Base-by-base conservation (phyloP, 352 stramenopile genomes). In the Blastocystis sp. region DNA sequence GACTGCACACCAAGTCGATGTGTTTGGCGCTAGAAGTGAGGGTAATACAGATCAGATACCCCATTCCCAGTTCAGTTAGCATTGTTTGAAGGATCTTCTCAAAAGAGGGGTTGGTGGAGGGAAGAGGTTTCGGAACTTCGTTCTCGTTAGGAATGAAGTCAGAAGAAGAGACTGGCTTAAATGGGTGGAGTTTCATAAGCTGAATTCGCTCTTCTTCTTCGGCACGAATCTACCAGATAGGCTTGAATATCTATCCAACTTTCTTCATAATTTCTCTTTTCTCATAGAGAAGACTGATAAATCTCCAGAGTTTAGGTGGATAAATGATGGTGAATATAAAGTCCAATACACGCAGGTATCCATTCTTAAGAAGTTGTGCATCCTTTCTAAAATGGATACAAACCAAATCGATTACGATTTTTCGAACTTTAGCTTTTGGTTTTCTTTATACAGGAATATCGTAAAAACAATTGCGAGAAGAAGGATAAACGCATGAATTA, bases 401-500 rank as follows among this genome's bases (percentile, higher is more conserved):
- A 24, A 24, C 20, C 8, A 16, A 26, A 69, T 16, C 18, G 34
- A n/a, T 11, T 47, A 85, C 73, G 73, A 64, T 45, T 85, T 85
- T n/a, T 85, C 73, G n/a, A 85, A 85, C 53, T 85, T 85, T 55
- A 85, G 39, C 3, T 85, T 85, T 30, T 85, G 73, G 34, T 53
- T 85, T 53, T 85, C 73, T 20, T 68, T 65, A 45, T 85, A 85
- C 16, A 85, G 30, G 39, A 47, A 24, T 18, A 85, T 30, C 0
- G 68, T 66, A 18, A 85, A 11, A 2, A 68, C 24, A 13, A 45
- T 3, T 0, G 53, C 9, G 7, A 64, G 30, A 34, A 68, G 6
- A 7, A 66, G n/a, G 34, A 85, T 43, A 3, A 65, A 20, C 39
- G 47, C 73, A 47, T 66, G 73, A 39, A 85, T 55, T 7, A 85